phyloP scores from a whole-genome alignment of 2,329 filamentous ascomycete species.

The Escovopsis sp. region DNA sequence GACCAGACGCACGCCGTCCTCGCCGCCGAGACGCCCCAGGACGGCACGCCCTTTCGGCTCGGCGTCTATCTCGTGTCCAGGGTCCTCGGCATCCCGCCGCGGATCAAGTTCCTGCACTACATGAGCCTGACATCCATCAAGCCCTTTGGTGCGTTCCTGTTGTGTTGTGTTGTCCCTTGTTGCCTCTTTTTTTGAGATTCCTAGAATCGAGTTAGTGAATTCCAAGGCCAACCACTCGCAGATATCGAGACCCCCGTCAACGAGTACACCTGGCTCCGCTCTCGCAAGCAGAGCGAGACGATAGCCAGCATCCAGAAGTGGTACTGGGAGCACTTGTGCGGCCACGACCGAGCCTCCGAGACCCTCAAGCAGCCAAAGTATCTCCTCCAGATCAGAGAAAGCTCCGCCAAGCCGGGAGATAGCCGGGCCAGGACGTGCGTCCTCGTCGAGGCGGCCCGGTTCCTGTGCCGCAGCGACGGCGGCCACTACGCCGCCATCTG shows the following conservation, averaged over 20 bases:
- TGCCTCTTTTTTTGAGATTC: too few relatives aligned
- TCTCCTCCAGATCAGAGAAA: background rate
- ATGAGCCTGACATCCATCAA: background rate
- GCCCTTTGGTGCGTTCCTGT: background rate
- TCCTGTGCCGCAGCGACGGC: background rate
- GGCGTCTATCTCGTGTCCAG: background rate
- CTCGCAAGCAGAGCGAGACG: background rate
- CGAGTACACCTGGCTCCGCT: background rate
- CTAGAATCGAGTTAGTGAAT: background rate
- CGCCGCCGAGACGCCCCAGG: background rate
- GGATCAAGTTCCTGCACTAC: background rate
- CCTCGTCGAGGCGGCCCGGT: background rate
- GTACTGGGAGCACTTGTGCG: background rate
- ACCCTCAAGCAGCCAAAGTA: background rate
- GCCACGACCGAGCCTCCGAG: background rate
- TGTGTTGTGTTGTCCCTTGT: too few relatives aligned
- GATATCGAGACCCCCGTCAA: background rate
- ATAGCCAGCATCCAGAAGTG: background rate
- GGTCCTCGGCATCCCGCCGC: background rate
- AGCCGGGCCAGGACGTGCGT: background rate
- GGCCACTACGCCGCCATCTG: background rate
- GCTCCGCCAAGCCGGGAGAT: too few relatives aligned
- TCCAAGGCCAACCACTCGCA: background rate
- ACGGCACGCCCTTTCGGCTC: background rate
- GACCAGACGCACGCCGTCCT: background rate